These are phyloP conservation scores for Heimioporus retisporus DNA, from an alignment of 1,284 basidiomycete genomes.

Conservation along the genomic window DNA sequence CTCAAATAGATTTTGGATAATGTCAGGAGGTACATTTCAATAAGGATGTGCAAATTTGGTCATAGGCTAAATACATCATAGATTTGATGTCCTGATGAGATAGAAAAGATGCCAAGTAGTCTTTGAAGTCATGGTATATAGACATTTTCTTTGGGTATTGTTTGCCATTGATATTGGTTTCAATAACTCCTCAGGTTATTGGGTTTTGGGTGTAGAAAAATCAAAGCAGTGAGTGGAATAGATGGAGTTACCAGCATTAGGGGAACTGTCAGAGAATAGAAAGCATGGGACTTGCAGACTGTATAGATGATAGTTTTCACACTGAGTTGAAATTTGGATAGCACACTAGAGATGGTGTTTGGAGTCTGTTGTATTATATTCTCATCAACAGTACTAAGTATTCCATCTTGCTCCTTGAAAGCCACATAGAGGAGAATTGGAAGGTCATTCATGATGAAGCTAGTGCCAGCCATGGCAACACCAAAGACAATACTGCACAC, in stretches of 20 bases:
- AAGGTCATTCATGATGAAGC: too few relatives aligned
- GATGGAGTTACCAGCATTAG: not conserved
- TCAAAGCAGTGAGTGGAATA: slow-evolving; percentile 16
- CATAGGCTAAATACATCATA: slow-evolving; percentile 16
- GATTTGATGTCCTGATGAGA: slow-evolving; percentile 10
- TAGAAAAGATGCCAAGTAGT: slow-evolving; percentile 14
- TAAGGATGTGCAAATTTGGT: not conserved
- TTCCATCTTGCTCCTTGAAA: slow-evolving; percentile 7
- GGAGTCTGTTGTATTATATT: slow-evolving; percentile 22
- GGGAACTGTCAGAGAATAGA: slow-evolving; percentile 10
- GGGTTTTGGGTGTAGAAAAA: not conserved
- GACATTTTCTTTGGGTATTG: slow-evolving; percentile 11
- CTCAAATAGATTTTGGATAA: slow-evolving; percentile 18
- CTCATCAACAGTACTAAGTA: slow-evolving; percentile 8
- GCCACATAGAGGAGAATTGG: slow-evolving; percentile 16
- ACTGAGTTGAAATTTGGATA: slow-evolving; percentile 14
- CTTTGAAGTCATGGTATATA: slow-evolving; percentile 19
- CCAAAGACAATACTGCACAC: not conserved
- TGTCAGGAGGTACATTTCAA: not conserved
- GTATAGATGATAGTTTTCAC: slow-evolving; percentile 11
- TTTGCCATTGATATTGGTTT: not conserved
- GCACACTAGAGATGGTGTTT: slow-evolving; percentile 8
- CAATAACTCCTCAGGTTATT: slow-evolving; percentile 14
- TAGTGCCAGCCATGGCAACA: too few relatives aligned
- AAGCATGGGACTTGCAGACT: slow-evolving; percentile 22